Conservation (phyloP, 305 asterid species). For the Caryopteris hybrid region DNA sequence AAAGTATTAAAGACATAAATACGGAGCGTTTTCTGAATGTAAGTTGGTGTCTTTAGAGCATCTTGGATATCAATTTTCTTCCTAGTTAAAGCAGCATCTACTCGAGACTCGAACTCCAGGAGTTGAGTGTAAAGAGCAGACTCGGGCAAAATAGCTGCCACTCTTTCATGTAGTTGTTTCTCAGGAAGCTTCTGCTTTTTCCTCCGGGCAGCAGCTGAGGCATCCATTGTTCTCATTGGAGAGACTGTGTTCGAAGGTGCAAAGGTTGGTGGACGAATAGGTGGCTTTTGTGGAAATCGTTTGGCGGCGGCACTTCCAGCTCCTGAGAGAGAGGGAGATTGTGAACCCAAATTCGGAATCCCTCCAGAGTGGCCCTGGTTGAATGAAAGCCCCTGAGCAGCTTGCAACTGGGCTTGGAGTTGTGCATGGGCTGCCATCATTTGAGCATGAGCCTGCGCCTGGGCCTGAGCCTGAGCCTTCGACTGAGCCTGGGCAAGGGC, state of each 20-base stretch:
- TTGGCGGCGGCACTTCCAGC: conserved; percentile 53
- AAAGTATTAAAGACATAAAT: conserved; percentile 82
- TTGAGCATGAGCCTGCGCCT: conserved; percentile 55
- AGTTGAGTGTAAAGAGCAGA: conserved; percentile 95
- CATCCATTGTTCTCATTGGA: conserved; percentile 75
- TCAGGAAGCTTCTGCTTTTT: conserved; percentile 97
- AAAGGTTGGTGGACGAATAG: conserved; percentile 71
- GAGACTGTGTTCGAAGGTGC: conserved; percentile 43
- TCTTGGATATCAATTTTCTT: conserved; percentile 97
- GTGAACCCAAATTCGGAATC: conserved; percentile 56
- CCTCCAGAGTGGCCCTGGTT: conserved; percentile 63
- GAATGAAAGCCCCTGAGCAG: conserved; percentile 73
- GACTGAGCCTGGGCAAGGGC: conserved; percentile 52
- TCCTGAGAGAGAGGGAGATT: conserved; percentile 72
- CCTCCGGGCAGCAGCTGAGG: conserved; percentile 76
- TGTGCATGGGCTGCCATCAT: conserved; percentile 60
- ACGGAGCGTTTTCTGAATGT: conserved; percentile 79
- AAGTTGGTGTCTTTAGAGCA: conserved; percentile 69
- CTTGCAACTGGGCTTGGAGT: conserved; percentile 65
- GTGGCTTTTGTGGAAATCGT: conserved; percentile 82
- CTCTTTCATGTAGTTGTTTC: conserved; percentile 86
- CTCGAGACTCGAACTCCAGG: conserved; percentile 91
- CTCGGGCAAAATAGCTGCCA: conserved; percentile 93
- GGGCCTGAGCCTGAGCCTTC: conserved; percentile 62
- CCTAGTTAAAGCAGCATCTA: conserved; percentile 80